A percentile compares a stretch with the other conserved stretches of the same genome.
Evolutionary conservation across 495 filamentous ascomycete genomes (phyloP).

Genomic region (Cudoniella acicularis): DNA sequence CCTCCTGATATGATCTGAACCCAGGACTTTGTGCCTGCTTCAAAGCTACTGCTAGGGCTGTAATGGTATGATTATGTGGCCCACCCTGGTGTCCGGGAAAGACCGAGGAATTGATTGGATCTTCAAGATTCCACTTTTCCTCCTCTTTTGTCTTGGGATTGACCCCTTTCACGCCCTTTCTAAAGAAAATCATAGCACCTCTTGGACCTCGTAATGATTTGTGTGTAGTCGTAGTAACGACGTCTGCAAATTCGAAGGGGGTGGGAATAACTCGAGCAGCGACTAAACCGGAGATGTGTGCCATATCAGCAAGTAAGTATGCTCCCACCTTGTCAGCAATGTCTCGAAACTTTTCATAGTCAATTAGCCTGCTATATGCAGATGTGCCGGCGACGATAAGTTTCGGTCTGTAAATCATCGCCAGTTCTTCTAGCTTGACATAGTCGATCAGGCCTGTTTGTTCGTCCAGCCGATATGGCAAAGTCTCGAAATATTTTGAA

Average conservation of each 20-base stretch:
- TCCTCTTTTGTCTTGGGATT: conserved; percentile 81
- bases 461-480: conserved; percentile 90
- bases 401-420: conserved; percentile 86
- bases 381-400: conserved; percentile 93
- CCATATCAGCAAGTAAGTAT: conserved; percentile 93
- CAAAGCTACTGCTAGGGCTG: conserved; percentile 86
- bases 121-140: conserved; percentile 86
- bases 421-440: conserved; percentile 78
- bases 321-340: conserved; percentile 88
- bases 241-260: conserved; percentile 85
- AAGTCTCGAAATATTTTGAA: conserved; percentile 97
- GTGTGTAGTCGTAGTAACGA: conserved; percentile 98
- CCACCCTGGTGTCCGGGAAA: conserved; percentile 99
- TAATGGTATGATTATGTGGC: conserved; percentile 98
- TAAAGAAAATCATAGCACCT: conserved; percentile 97
- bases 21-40: conserved; percentile 88
- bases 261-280: conserved; percentile 85
- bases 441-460: conserved; percentile 93
- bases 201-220: conserved; percentile 93
- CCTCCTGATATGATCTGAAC: conserved; percentile 84
- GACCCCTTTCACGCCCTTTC: conserved; percentile 79
- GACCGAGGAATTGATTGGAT: conserved; percentile 91
- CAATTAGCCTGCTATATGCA: conserved; percentile 90
- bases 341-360: conserved; percentile 82
- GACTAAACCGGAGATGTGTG: conserved; percentile 93